phyloP scores from a whole-genome alignment of 164 flowering plant genomes.

The Akebia trifoliata region DNA sequence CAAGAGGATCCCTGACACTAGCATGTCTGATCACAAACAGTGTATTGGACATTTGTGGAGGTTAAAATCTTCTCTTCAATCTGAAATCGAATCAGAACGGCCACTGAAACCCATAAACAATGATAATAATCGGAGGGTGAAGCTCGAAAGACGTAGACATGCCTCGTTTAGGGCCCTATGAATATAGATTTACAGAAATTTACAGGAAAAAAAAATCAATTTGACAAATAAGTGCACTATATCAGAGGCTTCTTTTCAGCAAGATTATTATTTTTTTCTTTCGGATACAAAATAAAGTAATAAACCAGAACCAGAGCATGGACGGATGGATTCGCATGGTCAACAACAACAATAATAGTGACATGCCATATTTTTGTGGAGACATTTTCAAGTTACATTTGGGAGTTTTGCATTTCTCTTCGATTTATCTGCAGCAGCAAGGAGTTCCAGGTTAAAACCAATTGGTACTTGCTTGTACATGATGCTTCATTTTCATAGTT shows the following conservation, averaged over 20 bases:
- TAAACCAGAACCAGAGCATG: slow-evolving; percentile 19
- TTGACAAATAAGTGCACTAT: not conserved
- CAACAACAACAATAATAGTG: slow-evolving; percentile 1
- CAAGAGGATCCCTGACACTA: not conserved
- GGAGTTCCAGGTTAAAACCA: not conserved
- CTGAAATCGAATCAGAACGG: slow-evolving; percentile 50
- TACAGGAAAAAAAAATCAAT: slow-evolving; percentile 6
- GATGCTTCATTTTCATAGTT: not conserved
- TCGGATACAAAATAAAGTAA: slow-evolving; percentile 18
- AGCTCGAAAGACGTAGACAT: slow-evolving; percentile 45
- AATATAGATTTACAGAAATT: slow-evolving; percentile 16
- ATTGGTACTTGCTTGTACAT: too few relatives aligned
- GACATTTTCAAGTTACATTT: not conserved
- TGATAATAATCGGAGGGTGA: slow-evolving; percentile 41
- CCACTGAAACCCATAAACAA: slow-evolving; percentile 42
- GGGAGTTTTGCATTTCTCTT: not conserved
- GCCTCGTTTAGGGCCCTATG: slow-evolving; percentile 25
- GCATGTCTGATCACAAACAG: slow-evolving; percentile 37
- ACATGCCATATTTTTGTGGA: slow-evolving; percentile 2
- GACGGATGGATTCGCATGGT: slow-evolving; percentile 16
- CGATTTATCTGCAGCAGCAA: slow-evolving; percentile 3
- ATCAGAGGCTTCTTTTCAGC: slow-evolving; percentile 2
- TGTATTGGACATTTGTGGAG: slow-evolving; percentile 61
- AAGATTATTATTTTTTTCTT: slow-evolving; percentile 6
- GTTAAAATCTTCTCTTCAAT: slow-evolving; percentile 51